These are phyloP conservation scores for Vinca minor DNA, from an alignment of 257 asterid genomes.

Conservation along the genomic window DNA sequence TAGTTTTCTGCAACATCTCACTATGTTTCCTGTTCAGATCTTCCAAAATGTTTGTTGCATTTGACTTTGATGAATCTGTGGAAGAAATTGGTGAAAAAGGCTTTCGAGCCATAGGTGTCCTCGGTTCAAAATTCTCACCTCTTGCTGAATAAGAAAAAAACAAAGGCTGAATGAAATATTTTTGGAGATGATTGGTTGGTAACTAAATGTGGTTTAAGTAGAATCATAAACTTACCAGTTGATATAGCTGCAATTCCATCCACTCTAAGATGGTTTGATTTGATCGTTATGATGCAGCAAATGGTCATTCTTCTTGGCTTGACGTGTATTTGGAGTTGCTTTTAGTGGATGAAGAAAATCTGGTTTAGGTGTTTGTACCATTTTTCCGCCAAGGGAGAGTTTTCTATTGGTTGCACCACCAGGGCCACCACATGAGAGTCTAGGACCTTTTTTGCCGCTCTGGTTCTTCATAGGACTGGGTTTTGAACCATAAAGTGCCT, in stretches of 20 bases:
- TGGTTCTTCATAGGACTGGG: conserved; percentile 44
- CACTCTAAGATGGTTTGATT: conserved; percentile 26
- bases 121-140: conserved; percentile 24
- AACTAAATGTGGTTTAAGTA: not conserved
- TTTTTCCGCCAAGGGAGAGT: conserved; percentile 33
- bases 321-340: conserved; percentile 31
- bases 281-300: conserved; percentile 20
- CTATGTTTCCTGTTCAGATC: conserved; percentile 54
- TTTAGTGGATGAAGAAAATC: conserved; percentile 28
- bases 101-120: conserved; percentile 50
- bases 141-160: not conserved
- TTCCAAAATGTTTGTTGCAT: conserved; percentile 44
- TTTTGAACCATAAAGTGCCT: conserved; percentile 41
- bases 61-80: conserved; percentile 61
- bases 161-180: not conserved
- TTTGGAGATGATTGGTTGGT: not conserved
- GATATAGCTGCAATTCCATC: conserved; percentile 51
- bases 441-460: conserved; percentile 30
- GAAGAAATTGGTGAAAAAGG: conserved; percentile 92
- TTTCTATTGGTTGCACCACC: conserved; percentile 29
- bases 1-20: conserved; percentile 45
- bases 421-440: conserved; percentile 34
- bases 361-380: conserved; percentile 25
- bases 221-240: conserved; percentile 41
- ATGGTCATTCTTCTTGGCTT: conserved; percentile 29